A percentile compares a stretch with the other conserved stretches of the same genome.
Evolutionary conservation across 1,139 yeast species (phyloP).

Genomic region (Wickerhamomyces sp.): DNA sequence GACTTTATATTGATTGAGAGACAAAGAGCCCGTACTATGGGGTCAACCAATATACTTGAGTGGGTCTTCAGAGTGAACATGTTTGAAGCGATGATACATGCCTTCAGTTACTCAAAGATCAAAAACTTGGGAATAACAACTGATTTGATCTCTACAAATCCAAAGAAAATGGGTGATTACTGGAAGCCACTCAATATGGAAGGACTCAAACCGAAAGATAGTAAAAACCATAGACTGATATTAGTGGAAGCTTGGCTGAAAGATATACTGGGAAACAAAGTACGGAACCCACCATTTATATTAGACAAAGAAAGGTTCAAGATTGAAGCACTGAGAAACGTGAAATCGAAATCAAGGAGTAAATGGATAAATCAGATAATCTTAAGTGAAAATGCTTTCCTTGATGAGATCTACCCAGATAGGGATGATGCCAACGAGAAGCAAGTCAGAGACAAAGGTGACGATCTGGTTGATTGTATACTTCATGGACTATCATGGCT

Average conservation of each 20-base stretch:
- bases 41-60: conserved; percentile 42
- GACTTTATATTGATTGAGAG: conserved; percentile 46
- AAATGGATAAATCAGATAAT: conserved; percentile 17
- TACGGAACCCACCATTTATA: background rate
- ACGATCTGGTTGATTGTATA: conserved; percentile 57
- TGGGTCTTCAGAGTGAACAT: conserved; percentile 47
- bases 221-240: conserved; percentile 13
- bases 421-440: background rate
- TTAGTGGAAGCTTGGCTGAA: conserved; percentile 18
- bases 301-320: conserved; percentile 9
- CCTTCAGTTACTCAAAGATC: conserved; percentile 11
- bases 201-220: conserved; percentile 6
- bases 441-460: conserved; percentile 39
- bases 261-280: background rate
- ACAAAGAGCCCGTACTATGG: conserved; percentile 48
- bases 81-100: conserved; percentile 38
- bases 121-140: conserved; percentile 8
- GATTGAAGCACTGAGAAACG: conserved; percentile 3
- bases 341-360: conserved; percentile 4
- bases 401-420: background rate
- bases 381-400: conserved; percentile 3
- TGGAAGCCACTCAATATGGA: conserved; percentile 25
- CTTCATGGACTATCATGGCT: conserved; percentile 53
- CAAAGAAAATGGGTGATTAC: conserved; percentile 35
- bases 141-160: conserved; percentile 31